Conservation (phyloP, 768 basidiomycete genomes). For the Lentinula boryana region DNA sequence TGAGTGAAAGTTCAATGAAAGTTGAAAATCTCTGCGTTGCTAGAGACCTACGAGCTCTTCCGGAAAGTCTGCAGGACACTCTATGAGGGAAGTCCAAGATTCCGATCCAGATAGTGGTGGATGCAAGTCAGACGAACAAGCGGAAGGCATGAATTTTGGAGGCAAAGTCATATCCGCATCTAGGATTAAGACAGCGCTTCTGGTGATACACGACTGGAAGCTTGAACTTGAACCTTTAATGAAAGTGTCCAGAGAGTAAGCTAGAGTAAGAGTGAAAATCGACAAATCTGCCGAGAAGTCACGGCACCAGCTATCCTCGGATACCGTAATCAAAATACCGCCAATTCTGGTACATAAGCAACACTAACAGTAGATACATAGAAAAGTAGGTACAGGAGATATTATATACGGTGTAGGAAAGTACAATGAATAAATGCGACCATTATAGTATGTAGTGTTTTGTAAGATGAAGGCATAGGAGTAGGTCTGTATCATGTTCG, state of each 20-base stretch:
- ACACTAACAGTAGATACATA: background rate
- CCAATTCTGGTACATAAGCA: too few relatives aligned
- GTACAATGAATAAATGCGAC: background rate
- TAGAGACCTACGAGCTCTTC: constrained; percentile 31
- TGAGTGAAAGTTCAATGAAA: background rate
- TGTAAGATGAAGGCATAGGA: background rate
- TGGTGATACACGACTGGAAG: too few relatives aligned
- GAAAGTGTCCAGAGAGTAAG: too few relatives aligned
- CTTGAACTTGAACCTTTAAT: too few relatives aligned
- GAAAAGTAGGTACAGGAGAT: background rate
- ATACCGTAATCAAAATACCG: too few relatives aligned
- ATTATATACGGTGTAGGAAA: background rate
- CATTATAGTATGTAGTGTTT: background rate
- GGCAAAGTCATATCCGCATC: constrained; percentile 7
- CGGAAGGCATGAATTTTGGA: constrained; percentile 5
- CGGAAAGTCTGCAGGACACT: constrained; percentile 36
- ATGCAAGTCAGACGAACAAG: background rate
- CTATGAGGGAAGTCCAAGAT: constrained; percentile 29
- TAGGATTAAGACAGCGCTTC: background rate
- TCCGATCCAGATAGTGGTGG: background rate
- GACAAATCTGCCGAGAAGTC: too few relatives aligned
- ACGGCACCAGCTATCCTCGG: too few relatives aligned
- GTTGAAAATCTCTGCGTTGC: background rate
- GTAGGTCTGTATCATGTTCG: background rate
- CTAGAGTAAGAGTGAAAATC: too few relatives aligned